These are phyloP conservation scores for Periconia sp. DNA, from an alignment of 2,329 filamentous ascomycete genomes.

Conservation along the genomic window DNA sequence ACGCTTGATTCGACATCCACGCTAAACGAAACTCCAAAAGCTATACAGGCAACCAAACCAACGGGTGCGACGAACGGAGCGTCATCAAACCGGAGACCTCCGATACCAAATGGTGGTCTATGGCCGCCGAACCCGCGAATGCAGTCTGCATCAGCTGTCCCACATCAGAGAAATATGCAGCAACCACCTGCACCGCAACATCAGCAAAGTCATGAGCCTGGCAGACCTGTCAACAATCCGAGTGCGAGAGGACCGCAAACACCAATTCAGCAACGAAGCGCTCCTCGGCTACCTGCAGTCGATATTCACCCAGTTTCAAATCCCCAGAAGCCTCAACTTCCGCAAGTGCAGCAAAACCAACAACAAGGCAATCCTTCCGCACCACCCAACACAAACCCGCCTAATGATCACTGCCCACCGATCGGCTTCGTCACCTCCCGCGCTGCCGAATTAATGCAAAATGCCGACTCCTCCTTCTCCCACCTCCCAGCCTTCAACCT, in stretches of 20 bases:
- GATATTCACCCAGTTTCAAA: slow-evolving; percentile 27
- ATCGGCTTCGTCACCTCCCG: slow-evolving; percentile 56
- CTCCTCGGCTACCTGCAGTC: slow-evolving; percentile 24
- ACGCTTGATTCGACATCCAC: no score
- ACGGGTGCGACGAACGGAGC: slow-evolving; percentile 17
- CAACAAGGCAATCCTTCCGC: slow-evolving; percentile 11
- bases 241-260: slow-evolving; percentile 39
- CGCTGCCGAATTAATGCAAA: slow-evolving; percentile 49
- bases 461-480: slow-evolving; percentile 33
- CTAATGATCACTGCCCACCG: slow-evolving; percentile 32
- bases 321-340: slow-evolving; percentile 20
- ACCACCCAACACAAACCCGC: slow-evolving; percentile 18
- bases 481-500: slow-evolving; percentile 54
- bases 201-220: slow-evolving; percentile 29
- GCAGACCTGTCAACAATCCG: slow-evolving; percentile 24
- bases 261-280: slow-evolving; percentile 28
- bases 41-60: slow-evolving; percentile 18
- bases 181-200: slow-evolving; percentile 33
- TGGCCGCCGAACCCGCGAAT: slow-evolving; percentile 28
- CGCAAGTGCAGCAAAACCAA: slow-evolving; percentile 29
- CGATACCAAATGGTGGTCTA: slow-evolving; percentile 21
- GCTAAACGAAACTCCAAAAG: slow-evolving; percentile 19
- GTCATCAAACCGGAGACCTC: slow-evolving; percentile 27
- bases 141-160: slow-evolving; percentile 30
- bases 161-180: slow-evolving; percentile 22